Percentiles rank a stretch among this genome's conserved stretches.
Evolutionary conservation across 2,329 filamentous ascomycete genomes (phyloP).

Genomic region (Cladosporium oxysporum): DNA sequence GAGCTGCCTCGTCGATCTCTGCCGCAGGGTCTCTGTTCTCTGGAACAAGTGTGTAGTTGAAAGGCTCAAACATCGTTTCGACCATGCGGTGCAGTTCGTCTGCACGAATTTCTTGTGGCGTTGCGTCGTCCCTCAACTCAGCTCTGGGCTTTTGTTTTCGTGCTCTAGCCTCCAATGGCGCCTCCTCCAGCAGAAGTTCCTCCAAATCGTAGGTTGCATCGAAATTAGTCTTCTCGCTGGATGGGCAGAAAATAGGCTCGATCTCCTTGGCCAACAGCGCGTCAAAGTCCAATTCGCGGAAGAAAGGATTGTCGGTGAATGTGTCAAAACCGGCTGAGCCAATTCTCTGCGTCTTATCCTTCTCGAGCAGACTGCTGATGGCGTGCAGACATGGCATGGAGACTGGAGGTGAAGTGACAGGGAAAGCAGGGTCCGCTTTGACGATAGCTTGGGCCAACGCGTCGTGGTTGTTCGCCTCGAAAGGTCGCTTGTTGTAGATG

Average conservation of each 20-base stretch:
- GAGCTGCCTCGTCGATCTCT: constrained; percentile 6
- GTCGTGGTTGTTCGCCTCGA: constrained; percentile 85
- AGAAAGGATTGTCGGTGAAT: constrained; percentile 88
- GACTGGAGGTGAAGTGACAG: constrained; percentile 89
- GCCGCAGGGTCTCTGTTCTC: constrained; percentile 60
- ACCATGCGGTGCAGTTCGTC: constrained; percentile 94
- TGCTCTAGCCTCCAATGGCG: constrained; percentile 87
- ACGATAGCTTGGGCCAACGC: constrained; percentile 77
- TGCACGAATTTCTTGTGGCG: constrained; percentile 89
- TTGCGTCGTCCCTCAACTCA: constrained; percentile 88
- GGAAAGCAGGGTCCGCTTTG: constrained; percentile 80
- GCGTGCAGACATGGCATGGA: constrained; percentile 85
- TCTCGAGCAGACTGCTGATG: constrained; percentile 79
- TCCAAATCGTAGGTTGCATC: constrained; percentile 98
- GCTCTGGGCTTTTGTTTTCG: constrained; percentile 92
- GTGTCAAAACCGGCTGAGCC: constrained; percentile 80
- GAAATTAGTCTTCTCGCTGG: constrained; percentile 97
- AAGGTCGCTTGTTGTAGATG: constrained; percentile 98
- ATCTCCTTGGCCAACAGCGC: constrained; percentile 83
- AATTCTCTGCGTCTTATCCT: constrained; percentile 76
- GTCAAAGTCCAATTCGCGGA: constrained; percentile 80
- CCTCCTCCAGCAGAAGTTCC: constrained; percentile 89
- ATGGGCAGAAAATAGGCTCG: constrained; percentile 87
- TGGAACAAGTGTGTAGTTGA: constrained; percentile 86
- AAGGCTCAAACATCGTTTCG: constrained; percentile 85